Evolutionary conservation across 768 basidiomycete species (phyloP).

Genomic region (Pleurotus tuoliensis): DNA sequence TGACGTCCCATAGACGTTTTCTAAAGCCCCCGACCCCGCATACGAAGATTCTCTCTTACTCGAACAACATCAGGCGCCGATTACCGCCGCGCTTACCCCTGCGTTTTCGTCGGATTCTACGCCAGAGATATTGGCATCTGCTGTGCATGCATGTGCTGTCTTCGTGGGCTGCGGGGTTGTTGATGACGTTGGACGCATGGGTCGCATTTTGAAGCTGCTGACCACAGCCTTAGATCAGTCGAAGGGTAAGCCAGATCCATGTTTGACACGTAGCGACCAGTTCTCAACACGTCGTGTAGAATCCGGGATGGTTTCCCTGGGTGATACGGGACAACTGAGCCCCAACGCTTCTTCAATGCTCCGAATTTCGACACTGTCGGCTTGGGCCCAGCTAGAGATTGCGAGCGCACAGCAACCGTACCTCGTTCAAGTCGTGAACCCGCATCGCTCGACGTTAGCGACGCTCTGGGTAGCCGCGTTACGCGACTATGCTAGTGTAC

Average conservation of each 20-base stretch:
- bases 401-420: slow-evolving; percentile 73
- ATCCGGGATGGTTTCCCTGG: slow-evolving; percentile 78
- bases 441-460: slow-evolving; percentile 70
- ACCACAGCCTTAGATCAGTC: slow-evolving; percentile 87
- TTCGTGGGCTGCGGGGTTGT: slow-evolving; percentile 96
- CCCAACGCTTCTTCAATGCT: slow-evolving; percentile 96
- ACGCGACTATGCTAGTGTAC: slow-evolving; percentile 88
- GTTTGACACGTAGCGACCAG: not conserved
- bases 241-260: slow-evolving; percentile 52
- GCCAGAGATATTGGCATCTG: slow-evolving; percentile 90
- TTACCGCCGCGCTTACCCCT: slow-evolving; percentile 94
- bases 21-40: slow-evolving; percentile 83
- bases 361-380: slow-evolving; percentile 85
- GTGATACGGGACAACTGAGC: slow-evolving; percentile 81
- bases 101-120: slow-evolving; percentile 95
- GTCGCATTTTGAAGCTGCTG: slow-evolving; percentile 85
- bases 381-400: slow-evolving; percentile 91
- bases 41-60: slow-evolving; percentile 87
- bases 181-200: slow-evolving; percentile 88
- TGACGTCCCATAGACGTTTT: slow-evolving; percentile 62
- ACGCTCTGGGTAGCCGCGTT: slow-evolving; percentile 86
- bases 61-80: slow-evolving; percentile 97
- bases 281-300: slow-evolving; percentile 38
- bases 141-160: slow-evolving; percentile 89
- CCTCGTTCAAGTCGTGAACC: slow-evolving; percentile 75